phyloP scores from a whole-genome alignment of 2,329 filamentous ascomycete species.

The Alternaria viburni region DNA sequence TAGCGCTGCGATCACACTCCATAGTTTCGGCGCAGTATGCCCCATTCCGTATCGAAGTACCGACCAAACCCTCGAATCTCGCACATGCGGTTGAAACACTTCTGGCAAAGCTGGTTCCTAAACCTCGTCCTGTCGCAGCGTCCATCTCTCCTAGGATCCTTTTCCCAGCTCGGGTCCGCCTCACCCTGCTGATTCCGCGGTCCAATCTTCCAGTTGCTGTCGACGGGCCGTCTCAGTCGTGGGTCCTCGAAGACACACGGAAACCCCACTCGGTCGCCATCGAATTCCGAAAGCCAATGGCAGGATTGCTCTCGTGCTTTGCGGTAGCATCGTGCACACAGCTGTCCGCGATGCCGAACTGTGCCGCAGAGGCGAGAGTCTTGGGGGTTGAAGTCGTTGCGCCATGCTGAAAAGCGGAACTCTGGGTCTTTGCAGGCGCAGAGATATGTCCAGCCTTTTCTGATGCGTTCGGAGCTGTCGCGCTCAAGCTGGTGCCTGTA shows the following conservation, averaged over 20 bases:
- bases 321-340: conserved; percentile 28
- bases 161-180: conserved; percentile 31
- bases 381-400: conserved; percentile 26
- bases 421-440: conserved; percentile 33
- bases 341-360: conserved; percentile 28
- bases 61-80: conserved; percentile 31
- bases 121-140: conserved; percentile 23
- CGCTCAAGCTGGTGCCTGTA: conserved; percentile 28
- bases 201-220: conserved; percentile 28
- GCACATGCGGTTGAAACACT: conserved; percentile 31
- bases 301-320: conserved; percentile 27
- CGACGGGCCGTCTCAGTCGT: conserved; percentile 15
- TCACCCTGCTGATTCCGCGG: conserved; percentile 23
- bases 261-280: conserved; percentile 29
- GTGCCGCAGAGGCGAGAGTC: conserved; percentile 27
- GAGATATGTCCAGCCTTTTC: conserved; percentile 27
- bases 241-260: conserved; percentile 31
- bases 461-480: conserved; percentile 24
- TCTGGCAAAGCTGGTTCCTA: conserved; percentile 29
- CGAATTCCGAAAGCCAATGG: conserved; percentile 27
- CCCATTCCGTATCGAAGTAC: conserved; percentile 31
- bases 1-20: conserved; percentile 4
- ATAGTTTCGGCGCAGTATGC: conserved; percentile 16
- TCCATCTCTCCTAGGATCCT: conserved; percentile 27
- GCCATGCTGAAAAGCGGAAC: conserved; percentile 25